phyloP scores from a whole-genome alignment of 2,329 filamentous ascomycete genomes.

The Colletotrichum tropicicola region DNA sequence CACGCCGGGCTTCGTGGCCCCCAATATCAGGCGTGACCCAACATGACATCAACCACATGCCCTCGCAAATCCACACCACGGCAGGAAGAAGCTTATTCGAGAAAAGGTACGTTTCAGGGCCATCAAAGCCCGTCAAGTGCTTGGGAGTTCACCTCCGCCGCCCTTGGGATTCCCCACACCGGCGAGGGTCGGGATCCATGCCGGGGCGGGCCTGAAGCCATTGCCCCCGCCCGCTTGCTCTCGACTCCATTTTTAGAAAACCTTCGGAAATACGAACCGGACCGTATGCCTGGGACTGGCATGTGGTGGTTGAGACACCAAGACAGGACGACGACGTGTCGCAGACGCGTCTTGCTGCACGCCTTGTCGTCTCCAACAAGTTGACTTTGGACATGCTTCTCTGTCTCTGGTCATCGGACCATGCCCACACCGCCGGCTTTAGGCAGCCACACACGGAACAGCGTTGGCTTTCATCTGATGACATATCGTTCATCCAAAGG shows the following conservation, averaged over 20 bases:
- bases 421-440: neutral
- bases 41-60: constrained; percentile 23
- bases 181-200: constrained; percentile 1
- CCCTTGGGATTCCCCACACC: constrained; percentile 7
- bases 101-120: constrained; percentile 7
- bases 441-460: neutral
- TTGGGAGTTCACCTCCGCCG: neutral
- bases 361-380: neutral
- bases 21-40: constrained; percentile 10
- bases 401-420: neutral
- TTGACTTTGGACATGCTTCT: neutral
- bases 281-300: constrained; percentile 14
- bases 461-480: neutral
- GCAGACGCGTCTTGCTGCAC: neutral
- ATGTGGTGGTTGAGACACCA: neutral
- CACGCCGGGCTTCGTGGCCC: constrained; percentile 24
- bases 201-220: neutral
- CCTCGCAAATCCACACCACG: constrained; percentile 17
- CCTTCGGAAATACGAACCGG: constrained; percentile 16
- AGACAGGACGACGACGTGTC: neutral
- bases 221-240: neutral
- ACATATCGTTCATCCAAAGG: constrained; percentile 10
- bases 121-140: constrained; percentile 1
- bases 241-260: constrained; percentile 24
- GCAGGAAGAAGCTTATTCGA: constrained; percentile 32